Conservation (phyloP, 257 asterid genomes). For the Craterostigma plantagineum region DNA sequence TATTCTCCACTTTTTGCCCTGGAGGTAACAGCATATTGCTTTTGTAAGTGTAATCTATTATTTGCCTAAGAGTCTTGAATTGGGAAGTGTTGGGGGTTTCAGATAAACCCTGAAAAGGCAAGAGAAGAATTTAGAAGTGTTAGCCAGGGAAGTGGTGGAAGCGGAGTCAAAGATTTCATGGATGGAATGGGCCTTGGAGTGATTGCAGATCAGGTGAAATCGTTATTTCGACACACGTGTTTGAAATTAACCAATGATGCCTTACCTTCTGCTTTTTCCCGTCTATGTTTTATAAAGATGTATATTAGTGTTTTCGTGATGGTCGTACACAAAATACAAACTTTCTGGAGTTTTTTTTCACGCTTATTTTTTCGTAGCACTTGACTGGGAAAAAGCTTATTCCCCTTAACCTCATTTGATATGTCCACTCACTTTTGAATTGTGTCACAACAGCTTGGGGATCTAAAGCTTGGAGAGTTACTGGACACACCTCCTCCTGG, state of each 20-base stretch:
- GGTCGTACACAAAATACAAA: too few relatives aligned
- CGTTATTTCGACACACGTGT: background rate
- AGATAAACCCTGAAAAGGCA: constrained; percentile 93
- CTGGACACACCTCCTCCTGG: constrained; percentile 99
- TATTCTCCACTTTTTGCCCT: constrained; percentile 86
- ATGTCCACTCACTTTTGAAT: constrained; percentile 5
- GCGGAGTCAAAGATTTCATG: constrained; percentile 91
- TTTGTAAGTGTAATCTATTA: constrained; percentile 7
- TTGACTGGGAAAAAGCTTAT: too few relatives aligned
- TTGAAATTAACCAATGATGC: too few relatives aligned
- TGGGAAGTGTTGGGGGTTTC: constrained; percentile 13
- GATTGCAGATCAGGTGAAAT: constrained; percentile 79
- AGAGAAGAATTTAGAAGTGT: constrained; percentile 75
- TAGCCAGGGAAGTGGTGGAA: constrained; percentile 58
- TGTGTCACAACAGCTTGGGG: constrained; percentile 60
- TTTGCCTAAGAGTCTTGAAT: too few relatives aligned
- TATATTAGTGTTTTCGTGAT: too few relatives aligned
- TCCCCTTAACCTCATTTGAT: too few relatives aligned
- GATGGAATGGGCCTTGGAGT: constrained; percentile 97
- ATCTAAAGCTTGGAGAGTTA: constrained; percentile 90
- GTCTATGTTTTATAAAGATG: too few relatives aligned
- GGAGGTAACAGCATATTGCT: constrained; percentile 44
- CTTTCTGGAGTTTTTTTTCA: too few relatives aligned
- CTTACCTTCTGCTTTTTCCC: too few relatives aligned
- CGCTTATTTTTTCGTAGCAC: too few relatives aligned